Evolutionary conservation across 2,329 filamentous ascomycete species (phyloP).

Genomic region (Dothistroma septosporum): DNA sequence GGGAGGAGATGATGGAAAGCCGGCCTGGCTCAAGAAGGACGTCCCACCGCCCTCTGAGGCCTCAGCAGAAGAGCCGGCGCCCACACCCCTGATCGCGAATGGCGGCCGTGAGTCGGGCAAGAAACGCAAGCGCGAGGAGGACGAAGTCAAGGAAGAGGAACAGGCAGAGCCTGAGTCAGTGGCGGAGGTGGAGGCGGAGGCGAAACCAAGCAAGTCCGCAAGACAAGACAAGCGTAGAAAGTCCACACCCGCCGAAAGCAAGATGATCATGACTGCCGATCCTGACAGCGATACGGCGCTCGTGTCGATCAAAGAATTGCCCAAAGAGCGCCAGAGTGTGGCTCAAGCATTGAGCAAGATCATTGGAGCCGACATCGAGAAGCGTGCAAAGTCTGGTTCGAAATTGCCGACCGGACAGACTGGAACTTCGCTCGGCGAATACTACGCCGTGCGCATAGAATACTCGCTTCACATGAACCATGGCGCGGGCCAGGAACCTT

Average conservation of each 20-base stretch:
- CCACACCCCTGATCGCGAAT: constrained; percentile 4
- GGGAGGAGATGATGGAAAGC: constrained; percentile 27
- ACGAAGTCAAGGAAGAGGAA: constrained; percentile 14
- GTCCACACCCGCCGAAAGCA: constrained; percentile 26
- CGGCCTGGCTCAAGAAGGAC: constrained; percentile 34
- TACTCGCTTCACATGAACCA: constrained; percentile 58
- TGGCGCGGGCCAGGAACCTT: constrained; percentile 50
- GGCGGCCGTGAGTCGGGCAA: constrained; percentile 20
- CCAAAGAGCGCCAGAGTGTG: constrained; percentile 64
- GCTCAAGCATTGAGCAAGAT: constrained; percentile 68
- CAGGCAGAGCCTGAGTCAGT: constrained; percentile 11
- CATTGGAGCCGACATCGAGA: constrained; percentile 62
- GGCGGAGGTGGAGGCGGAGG: constrained; percentile 10
- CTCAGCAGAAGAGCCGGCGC: constrained; percentile 8
- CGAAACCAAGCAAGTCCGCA: constrained; percentile 10
- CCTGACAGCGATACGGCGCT: constrained; percentile 33
- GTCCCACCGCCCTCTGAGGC: constrained; percentile 12
- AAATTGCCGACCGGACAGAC: constrained; percentile 60
- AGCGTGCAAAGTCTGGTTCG: constrained; percentile 62
- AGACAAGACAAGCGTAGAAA: constrained; percentile 37
- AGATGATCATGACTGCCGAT: constrained; percentile 14
- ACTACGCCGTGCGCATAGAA: constrained; percentile 75
- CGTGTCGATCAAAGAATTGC: constrained; percentile 46
- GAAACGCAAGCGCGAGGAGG: constrained; percentile 34
- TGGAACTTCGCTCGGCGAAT: constrained; percentile 61